Base-by-base conservation (phyloP, 129 eudicot species). In the Pseudognaphalium luteoalbum region DNA sequence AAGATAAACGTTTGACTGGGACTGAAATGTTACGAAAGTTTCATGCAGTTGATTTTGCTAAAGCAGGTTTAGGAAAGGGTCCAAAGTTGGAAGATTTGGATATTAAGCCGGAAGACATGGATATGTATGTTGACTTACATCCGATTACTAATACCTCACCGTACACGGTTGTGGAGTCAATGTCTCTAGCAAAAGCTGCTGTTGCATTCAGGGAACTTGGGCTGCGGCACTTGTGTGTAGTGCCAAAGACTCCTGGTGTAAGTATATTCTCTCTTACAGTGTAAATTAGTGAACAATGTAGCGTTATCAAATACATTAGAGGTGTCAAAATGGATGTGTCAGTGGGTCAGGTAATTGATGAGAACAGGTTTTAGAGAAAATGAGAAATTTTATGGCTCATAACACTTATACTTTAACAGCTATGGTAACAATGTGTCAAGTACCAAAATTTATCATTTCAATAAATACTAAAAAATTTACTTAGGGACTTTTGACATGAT, bases 131-230 rank as follows among this genome's bases (percentile, higher is more conserved):
- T 61, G 99, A 95, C 84, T 87, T 95, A 5, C 99, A 95, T 78
- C 97, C 99, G 1, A 86, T 95, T 52, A 89, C 92, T 9, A 95
- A 95, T 82, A 81, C 94, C 19, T 95, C 99, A n/a, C 97, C 99
- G 0, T 87, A 95, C 78, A 89, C 88, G 1, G 99, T 95, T 2
- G 88, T 91, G 32, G 99, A 95, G 82, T 83, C 97, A 9, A 89
- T 95, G 99, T 95, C 99, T 44, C 82, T 95, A 25, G 99, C 97
- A 50, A 95, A 95, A 86, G 96, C 99, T 76, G 93, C 93, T 5
- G 83, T 95, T 15, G 92, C 93, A 17, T 91, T 87, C 67, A 85
- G 96, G 44, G 82, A 91, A 75, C 94, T 95, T 19, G 99, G 94
- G 32, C 90, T 95, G 73, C 80, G 99, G 67, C 99, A 95, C 79